Percentiles rank a stretch among this genome's conserved stretches.
These are phyloP conservation scores for Helichrysum umbraculigerum DNA, from an alignment of 129 eudicot species.

Conservation along the genomic window DNA sequence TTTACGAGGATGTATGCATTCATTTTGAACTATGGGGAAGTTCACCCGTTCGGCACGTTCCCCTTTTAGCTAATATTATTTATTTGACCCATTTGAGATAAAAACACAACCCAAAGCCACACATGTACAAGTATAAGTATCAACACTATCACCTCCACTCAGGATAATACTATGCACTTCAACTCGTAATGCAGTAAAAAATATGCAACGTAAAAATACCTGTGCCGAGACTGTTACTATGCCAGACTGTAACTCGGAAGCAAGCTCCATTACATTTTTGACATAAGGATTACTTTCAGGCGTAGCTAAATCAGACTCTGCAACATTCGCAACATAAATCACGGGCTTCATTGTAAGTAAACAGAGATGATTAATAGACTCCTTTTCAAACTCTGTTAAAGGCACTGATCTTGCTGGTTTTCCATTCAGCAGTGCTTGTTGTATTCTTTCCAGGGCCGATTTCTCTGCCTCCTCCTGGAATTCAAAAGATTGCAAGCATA, in stretches of 20 bases:
- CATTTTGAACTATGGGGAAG: neutral
- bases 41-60: neutral
- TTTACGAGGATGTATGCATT: neutral
- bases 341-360: conserved; percentile 96
- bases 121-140: neutral
- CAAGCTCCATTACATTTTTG: conserved; percentile 71
- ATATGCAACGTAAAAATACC: conserved; percentile 41
- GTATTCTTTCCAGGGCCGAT: conserved; percentile 74
- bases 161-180: conserved; percentile 4
- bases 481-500: conserved; percentile 12
- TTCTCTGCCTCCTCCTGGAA: conserved; percentile 97
- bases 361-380: conserved; percentile 82
- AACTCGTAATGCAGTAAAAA: neutral
- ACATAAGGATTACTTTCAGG: conserved; percentile 82
- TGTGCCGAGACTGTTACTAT: conserved; percentile 94
- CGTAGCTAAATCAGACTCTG: conserved; percentile 89
- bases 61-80: neutral
- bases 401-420: conserved; percentile 94
- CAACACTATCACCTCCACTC: neutral
- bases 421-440: conserved; percentile 75
- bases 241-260: conserved; percentile 86
- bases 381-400: conserved; percentile 73
- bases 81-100: neutral
- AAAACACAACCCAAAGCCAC: neutral
- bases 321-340: conserved; percentile 89